Evolutionary conservation across 163 green algal species (phyloP).

Genomic region (Chloroidium sp.): DNA sequence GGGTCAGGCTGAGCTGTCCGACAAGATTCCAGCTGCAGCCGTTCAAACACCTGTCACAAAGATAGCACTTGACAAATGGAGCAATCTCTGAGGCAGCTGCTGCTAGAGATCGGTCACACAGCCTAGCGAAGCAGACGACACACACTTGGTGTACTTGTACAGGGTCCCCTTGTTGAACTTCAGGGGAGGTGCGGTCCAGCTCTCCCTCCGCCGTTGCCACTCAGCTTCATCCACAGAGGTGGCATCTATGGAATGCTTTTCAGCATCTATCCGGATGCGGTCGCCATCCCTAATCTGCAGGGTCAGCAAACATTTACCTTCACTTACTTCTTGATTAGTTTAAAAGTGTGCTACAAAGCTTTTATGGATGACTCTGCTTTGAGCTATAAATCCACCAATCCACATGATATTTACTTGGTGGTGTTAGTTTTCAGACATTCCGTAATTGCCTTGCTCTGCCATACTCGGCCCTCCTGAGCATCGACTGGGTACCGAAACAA

Average conservation of each 20-base stretch:
- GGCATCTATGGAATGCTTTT: conserved; percentile 71
- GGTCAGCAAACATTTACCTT: neutral
- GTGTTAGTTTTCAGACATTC: neutral
- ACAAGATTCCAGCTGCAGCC: no score
- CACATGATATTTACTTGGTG: neutral
- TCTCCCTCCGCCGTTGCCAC: conserved; percentile 45
- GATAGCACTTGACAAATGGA: no score
- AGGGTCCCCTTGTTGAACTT: conserved; percentile 83
- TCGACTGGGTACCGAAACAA: neutral
- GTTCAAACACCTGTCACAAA: no score
- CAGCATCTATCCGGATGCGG: conserved; percentile 83
- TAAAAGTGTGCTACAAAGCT: neutral
- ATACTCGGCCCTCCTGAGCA: neutral
- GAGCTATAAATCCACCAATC: neutral
- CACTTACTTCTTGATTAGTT: neutral
- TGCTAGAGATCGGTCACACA: conserved; percentile 90
- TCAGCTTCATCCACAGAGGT: conserved; percentile 66
- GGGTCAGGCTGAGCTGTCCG: no score
- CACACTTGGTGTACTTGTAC: conserved; percentile 98
- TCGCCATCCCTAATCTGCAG: conserved; percentile 71
- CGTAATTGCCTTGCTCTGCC: neutral
- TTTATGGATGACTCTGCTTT: neutral
- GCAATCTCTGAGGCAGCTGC: neutral
- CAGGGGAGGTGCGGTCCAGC: conserved; percentile 70
- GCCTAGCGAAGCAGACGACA: conserved; percentile 70